These are phyloP conservation scores for Mesembryanthemum crystallinum DNA, from an alignment of 148 eudicot genomes.

Conservation along the genomic window DNA sequence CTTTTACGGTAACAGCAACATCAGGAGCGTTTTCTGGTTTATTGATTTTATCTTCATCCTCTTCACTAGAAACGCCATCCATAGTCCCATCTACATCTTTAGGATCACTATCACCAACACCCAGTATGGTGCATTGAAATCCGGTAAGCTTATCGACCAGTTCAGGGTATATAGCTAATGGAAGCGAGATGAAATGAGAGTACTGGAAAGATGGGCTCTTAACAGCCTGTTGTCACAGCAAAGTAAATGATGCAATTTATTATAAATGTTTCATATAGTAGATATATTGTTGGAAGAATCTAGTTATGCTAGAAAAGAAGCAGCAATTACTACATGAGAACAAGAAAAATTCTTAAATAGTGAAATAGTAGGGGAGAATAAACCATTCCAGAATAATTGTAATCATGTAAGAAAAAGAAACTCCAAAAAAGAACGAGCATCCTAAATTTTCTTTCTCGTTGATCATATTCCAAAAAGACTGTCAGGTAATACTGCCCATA, in stretches of 20 bases:
- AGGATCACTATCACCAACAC: constrained; percentile 37
- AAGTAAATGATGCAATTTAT: constrained; percentile 20
- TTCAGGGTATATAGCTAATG: constrained; percentile 78
- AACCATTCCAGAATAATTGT: too few species aligned
- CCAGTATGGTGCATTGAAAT: constrained; percentile 68
- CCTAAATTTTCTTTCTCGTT: too few species aligned
- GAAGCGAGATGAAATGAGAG: constrained; percentile 91
- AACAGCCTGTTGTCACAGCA: constrained; percentile 52
- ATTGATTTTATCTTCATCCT: constrained; percentile 34
- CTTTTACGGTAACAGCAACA: constrained; percentile 41
- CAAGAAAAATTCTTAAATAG: not conserved
- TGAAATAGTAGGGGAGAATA: too few species aligned
- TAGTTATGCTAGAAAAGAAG: constrained; percentile 6
- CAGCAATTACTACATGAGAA: not conserved
- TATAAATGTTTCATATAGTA: not conserved
- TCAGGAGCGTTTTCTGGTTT: constrained; percentile 24
- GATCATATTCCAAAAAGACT: too few species aligned
- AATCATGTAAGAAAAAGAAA: too few species aligned
- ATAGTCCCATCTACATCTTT: constrained; percentile 30
- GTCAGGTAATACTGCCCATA: too few species aligned
- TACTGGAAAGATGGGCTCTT: constrained; percentile 59
- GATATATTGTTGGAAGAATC: constrained; percentile 10
- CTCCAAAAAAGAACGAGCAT: too few species aligned
- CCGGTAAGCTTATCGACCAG: constrained; percentile 69
- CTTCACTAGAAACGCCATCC: constrained; percentile 35